A percentile compares a stretch with the other conserved stretches of the same genome.
Evolutionary conservation across 345 rosid species (phyloP).

Genomic region (Psidium guajava): DNA sequence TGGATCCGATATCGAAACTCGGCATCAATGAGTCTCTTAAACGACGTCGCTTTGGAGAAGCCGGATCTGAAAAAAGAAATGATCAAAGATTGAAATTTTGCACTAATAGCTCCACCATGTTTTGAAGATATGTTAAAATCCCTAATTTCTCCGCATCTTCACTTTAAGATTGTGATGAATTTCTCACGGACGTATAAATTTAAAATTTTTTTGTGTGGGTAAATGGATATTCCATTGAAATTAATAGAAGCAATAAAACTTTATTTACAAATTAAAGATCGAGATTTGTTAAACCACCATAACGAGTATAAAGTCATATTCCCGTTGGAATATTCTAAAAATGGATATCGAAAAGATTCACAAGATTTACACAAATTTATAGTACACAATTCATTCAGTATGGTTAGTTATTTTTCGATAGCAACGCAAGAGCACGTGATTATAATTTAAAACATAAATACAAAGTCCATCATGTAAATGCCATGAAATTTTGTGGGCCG

Average conservation of each 20-base stretch:
- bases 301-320: neutral
- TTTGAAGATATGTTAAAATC: neutral
- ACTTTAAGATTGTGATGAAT: neutral
- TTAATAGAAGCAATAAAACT: neutral
- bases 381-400: accelerated
- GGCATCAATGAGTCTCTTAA: no score
- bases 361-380: neutral
- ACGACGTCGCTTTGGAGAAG: no score
- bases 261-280: neutral
- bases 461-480: accelerated
- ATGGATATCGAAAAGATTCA: neutral
- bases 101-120: neutral
- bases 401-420: neutral
- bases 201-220: accelerated
- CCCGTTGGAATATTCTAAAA: neutral
- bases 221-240: neutral
- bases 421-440: no score
- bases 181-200: neutral
- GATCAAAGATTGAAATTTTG: neutral
- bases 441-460: neutral
- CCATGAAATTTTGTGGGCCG: accelerated
- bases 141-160: accelerated
- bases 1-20: no score
- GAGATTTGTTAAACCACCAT: neutral
- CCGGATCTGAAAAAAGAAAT: neutral